A percentile compares a stretch with the other conserved stretches of the same genome.
Evolutionary conservation across 2,329 filamentous ascomycete species (phyloP).

Genomic region (Pseudocercospora fijiensis): DNA sequence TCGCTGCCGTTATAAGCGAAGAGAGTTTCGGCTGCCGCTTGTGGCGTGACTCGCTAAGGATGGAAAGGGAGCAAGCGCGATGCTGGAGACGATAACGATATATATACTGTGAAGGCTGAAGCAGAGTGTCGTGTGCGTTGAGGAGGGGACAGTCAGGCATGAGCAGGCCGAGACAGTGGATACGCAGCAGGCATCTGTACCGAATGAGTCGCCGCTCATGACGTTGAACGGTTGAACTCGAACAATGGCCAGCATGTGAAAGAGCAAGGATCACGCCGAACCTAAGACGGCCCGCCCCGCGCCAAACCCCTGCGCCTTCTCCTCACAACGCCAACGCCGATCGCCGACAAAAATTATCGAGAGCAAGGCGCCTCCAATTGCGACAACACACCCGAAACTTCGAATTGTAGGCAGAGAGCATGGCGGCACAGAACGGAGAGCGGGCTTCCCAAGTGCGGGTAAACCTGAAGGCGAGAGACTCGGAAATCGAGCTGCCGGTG

Average conservation of each 20-base stretch:
- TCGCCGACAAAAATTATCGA: conserved; percentile 10
- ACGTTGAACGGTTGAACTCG: background rate
- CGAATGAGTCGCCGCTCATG: background rate
- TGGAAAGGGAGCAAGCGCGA: background rate
- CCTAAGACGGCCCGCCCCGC: background rate
- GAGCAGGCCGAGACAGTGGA: conserved; percentile 8
- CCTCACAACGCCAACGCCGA: conserved; percentile 10
- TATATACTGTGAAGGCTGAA: background rate
- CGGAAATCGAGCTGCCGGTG: conserved; percentile 55
- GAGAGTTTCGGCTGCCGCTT: conserved; percentile 4
- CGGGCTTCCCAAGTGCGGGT: conserved; percentile 52
- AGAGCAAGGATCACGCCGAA: conserved; percentile 1
- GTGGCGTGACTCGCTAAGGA: background rate
- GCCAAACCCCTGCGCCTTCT: conserved; percentile 20
- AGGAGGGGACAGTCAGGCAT: conserved; percentile 4
- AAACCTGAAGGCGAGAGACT: conserved; percentile 54
- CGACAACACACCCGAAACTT: background rate
- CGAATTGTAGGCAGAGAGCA: background rate
- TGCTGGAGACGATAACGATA: background rate
- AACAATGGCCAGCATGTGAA: conserved; percentile 22
- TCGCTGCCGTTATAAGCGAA: conserved; percentile 3
- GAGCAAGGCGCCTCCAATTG: background rate
- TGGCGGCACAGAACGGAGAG: conserved; percentile 20
- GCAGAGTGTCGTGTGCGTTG: background rate
- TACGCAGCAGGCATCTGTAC: background rate